These are phyloP conservation scores for Backusella westeae DNA, from an alignment of 192 early-diverging fungal genomes.

Conservation along the genomic window DNA sequence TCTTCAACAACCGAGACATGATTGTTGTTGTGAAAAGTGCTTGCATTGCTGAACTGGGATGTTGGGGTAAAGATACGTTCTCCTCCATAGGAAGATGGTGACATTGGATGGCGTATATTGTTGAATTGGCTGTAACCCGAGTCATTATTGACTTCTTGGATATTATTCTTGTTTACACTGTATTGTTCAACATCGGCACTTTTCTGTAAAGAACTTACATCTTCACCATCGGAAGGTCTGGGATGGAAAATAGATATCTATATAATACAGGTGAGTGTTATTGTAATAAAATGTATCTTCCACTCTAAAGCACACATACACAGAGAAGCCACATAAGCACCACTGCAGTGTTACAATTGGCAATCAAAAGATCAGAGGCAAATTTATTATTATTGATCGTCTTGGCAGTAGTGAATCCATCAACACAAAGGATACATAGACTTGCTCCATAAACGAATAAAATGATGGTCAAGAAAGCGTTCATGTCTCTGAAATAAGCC, in stretches of 20 bases:
- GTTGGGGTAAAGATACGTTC: background rate
- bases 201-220: background rate
- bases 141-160: background rate
- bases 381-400: constrained; percentile 23
- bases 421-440: constrained; percentile 31
- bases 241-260: constrained; percentile 29
- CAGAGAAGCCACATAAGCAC: constrained; percentile 26
- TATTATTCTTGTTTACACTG: background rate
- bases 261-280: too few relatives aligned
- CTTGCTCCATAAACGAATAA: constrained; percentile 23
- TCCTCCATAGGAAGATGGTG: background rate
- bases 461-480: constrained; percentile 19
- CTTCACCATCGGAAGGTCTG: background rate
- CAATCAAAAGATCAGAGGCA: constrained; percentile 24
- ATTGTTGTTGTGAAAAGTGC: background rate
- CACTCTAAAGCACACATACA: constrained; percentile 10
- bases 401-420: constrained; percentile 21
- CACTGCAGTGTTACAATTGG: constrained; percentile 24
- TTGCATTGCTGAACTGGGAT: background rate
- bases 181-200: background rate
- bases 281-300: too few relatives aligned
- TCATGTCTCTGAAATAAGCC: constrained; percentile 35
- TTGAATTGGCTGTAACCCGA: background rate
- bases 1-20: background rate
- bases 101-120: constrained; percentile 13